Percentiles rank a stretch among this genome's conserved stretches.
Evolutionary conservation across 2,329 filamentous ascomycete genomes (phyloP).

Genomic region (Colletotrichum sp.): DNA sequence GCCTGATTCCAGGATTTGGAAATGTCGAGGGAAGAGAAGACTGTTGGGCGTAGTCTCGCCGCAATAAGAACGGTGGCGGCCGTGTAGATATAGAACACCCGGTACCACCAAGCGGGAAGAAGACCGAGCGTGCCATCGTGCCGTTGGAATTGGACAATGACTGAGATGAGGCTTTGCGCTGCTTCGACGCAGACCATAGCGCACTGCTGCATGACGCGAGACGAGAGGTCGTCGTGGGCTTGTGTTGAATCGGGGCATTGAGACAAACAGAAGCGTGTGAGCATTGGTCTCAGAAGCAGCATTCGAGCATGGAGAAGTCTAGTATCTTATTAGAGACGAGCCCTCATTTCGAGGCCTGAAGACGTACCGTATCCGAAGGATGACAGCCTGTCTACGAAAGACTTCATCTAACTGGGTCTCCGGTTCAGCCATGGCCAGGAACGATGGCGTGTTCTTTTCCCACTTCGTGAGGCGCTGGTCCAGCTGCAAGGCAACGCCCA

Average conservation of each 20-base stretch:
- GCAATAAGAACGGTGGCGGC: constrained; percentile 41
- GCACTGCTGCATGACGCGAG: constrained; percentile 35
- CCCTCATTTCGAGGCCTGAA: too few relatives aligned
- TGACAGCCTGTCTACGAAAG: constrained; percentile 34
- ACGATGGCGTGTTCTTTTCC: constrained; percentile 32
- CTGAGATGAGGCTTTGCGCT: constrained; percentile 35
- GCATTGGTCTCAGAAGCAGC: constrained; percentile 35
- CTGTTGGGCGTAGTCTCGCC: constrained; percentile 36
- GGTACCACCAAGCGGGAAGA: constrained; percentile 44
- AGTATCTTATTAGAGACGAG: neutral
- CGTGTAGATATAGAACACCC: constrained; percentile 41
- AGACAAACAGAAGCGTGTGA: constrained; percentile 35
- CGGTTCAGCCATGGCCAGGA: constrained; percentile 25
- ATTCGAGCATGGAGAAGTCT: constrained; percentile 40
- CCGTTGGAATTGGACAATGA: constrained; percentile 32
- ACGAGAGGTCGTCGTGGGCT: constrained; percentile 26
- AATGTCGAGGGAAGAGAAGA: constrained; percentile 31
- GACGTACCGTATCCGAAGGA: constrained; percentile 37
- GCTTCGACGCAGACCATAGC: constrained; percentile 38
- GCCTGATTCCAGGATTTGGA: constrained; percentile 36
- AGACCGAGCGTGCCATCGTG: constrained; percentile 36
- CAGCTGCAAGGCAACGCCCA: constrained; percentile 34
- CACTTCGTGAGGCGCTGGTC: constrained; percentile 35
- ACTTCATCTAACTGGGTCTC: constrained; percentile 27
- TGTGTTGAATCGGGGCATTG: constrained; percentile 21